Percentiles rank a stretch among this genome's conserved stretches.
Evolutionary conservation across 2,329 filamentous ascomycete species (phyloP).

Genomic region (Blastomyces emzantsi): DNA sequence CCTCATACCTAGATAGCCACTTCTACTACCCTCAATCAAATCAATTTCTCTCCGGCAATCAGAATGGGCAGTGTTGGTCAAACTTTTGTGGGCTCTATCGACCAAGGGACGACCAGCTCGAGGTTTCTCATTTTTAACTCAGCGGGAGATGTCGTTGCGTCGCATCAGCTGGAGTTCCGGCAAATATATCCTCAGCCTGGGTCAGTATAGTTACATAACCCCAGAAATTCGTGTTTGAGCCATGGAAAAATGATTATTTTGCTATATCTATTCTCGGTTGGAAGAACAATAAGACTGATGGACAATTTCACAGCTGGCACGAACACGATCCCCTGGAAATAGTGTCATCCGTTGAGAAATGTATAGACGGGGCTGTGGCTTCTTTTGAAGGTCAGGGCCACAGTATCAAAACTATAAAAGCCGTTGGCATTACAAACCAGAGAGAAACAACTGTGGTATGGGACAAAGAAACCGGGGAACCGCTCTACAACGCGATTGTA

Average conservation of each 20-base stretch:
- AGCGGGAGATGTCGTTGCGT: slow-evolving; percentile 65
- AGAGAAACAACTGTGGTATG: slow-evolving; percentile 81
- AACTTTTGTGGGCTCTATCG: slow-evolving; percentile 74
- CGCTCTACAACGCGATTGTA: slow-evolving; percentile 78
- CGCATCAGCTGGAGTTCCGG: slow-evolving; percentile 78
- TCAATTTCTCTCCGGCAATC: not conserved
- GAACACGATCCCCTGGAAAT: slow-evolving; percentile 79
- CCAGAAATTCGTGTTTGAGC: slow-evolving; percentile 10
- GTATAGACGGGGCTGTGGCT: slow-evolving; percentile 67
- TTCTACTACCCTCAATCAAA: no score
- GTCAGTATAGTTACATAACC: slow-evolving; percentile 46
- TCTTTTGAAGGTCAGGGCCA: slow-evolving; percentile 64
- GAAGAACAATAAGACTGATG: not conserved
- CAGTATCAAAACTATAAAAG: slow-evolving; percentile 57
- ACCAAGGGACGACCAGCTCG: slow-evolving; percentile 83
- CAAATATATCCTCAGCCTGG: slow-evolving; percentile 83
- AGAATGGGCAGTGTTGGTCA: slow-evolving; percentile 3
- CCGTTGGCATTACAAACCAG: slow-evolving; percentile 83
- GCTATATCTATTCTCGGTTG: not conserved
- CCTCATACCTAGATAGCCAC: not conserved
- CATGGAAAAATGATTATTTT: not conserved
- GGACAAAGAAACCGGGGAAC: slow-evolving; percentile 71
- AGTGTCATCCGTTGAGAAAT: slow-evolving; percentile 63
- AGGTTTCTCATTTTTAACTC: slow-evolving; percentile 86
- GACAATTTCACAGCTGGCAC: slow-evolving; percentile 57